phyloP scores from a whole-genome alignment of 305 asterid species.

The Solanum chacoense region DNA sequence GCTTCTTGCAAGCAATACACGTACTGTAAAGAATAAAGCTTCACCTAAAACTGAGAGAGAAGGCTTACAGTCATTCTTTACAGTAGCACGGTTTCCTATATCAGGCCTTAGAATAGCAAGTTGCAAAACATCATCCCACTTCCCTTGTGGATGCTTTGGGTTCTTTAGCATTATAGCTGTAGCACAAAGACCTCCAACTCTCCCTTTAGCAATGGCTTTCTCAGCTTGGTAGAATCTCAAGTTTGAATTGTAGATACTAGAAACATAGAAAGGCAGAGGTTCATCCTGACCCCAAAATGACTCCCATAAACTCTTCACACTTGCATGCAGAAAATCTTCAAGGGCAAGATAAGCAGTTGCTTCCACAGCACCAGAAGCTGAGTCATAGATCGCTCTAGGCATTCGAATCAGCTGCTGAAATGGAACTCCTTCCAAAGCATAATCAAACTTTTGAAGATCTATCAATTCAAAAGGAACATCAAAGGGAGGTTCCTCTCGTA shows the following conservation, averaged over 20 bases:
- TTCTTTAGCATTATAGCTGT: constrained; percentile 76
- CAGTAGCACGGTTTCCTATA: constrained; percentile 33
- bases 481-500: constrained; percentile 27
- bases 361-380: constrained; percentile 53
- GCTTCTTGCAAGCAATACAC: constrained; percentile 78
- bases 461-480: constrained; percentile 85
- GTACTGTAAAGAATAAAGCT: constrained; percentile 75
- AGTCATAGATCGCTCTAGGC: constrained; percentile 76
- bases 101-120: constrained; percentile 73
- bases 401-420: constrained; percentile 85
- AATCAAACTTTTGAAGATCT: constrained; percentile 91
- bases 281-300: constrained; percentile 78
- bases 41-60: constrained; percentile 42
- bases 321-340: constrained; percentile 78
- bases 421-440: constrained; percentile 76
- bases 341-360: constrained; percentile 77
- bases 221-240: constrained; percentile 73
- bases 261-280: constrained; percentile 58
- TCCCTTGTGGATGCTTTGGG: constrained; percentile 87
- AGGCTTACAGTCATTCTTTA: constrained; percentile 31
- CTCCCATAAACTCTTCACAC: constrained; percentile 67
- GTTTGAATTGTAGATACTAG: constrained; percentile 55
- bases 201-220: constrained; percentile 71
- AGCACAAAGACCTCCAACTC: constrained; percentile 67
- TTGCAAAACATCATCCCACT: constrained; percentile 89